Base-by-base conservation (phyloP, 73 alveolate genomes). In the Blepharisma japonicum region DNA sequence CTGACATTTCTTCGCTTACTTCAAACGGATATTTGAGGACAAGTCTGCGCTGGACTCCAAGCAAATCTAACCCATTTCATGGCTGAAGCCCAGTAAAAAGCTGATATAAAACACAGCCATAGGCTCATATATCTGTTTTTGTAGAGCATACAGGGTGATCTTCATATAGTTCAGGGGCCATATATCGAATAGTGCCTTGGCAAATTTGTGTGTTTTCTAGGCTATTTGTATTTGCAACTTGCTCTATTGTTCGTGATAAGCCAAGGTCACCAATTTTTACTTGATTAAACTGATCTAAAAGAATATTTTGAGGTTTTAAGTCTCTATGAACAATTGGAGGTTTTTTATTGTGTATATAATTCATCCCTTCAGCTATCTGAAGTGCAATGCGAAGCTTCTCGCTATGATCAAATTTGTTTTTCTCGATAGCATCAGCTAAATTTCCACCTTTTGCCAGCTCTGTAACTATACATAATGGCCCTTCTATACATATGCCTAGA, bases 211-310 rank as follows among this genome's bases (percentile, higher is more conserved):
- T 61, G 74, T 39, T 61, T 8, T 70, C 46, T n/a, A 47, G 0
- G 2, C 27, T 70, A 14, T 70, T 54, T 38, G 80, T 47, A 47
- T 70, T 47, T 25, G 68, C 11, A 11, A 70, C 80, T 45, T 45
- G 11, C 27, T 47, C 66, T 1, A 70, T 70, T 9, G 80, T 54
- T 45, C 80, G 0, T 45, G 80, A 70, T 5, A 70, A 45, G 11
- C 80, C 80, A 45, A 70, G 80, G 45, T 70, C 80, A 45, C 55
- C 80, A 20, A 70, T 70, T 70, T 70, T 70, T 14, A 70, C 80
- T 45, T 70, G 66, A 9, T 45, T 45, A 45, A 39, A 70, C 27
- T 70, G 55, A 5, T 70, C 80, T 25, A 70, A 47, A 9, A 70
- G 46, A 9, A 70, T 70, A 70, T 70, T 70, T 45, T 70, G 66